phyloP scores from a whole-genome alignment of 1,139 yeast genomes.

The Sugiyamaella sp. region DNA sequence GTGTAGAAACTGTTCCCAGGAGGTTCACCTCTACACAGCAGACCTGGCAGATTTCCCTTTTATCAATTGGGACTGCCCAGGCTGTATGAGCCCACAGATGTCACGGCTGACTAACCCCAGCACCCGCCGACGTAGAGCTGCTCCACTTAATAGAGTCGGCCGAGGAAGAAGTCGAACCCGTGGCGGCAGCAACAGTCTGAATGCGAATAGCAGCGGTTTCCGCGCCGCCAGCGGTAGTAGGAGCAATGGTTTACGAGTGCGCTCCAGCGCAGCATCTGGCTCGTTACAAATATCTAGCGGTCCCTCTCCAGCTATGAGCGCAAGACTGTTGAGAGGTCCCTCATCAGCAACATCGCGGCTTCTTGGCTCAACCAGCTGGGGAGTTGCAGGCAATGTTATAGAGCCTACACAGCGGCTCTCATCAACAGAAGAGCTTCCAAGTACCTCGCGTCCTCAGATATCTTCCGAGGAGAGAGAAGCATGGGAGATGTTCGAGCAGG shows the following conservation, averaged over 20 bases:
- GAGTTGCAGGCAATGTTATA: not conserved
- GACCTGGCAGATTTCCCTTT: slow-evolving; percentile 39
- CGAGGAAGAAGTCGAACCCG: slow-evolving; percentile 7
- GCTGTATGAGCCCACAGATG: slow-evolving; percentile 15
- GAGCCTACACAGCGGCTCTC: not conserved
- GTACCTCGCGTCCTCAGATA: slow-evolving; percentile 24
- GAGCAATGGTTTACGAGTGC: not conserved
- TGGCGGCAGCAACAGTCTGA: not conserved
- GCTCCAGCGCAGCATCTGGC: slow-evolving; percentile 6
- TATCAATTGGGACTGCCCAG: slow-evolving; percentile 38
- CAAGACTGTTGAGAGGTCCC: slow-evolving; percentile 8
- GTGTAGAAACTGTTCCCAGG: slow-evolving; percentile 41
- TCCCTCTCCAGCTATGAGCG: not conserved
- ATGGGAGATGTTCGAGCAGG: slow-evolving; percentile 41
- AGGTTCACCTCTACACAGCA: slow-evolving; percentile 40
- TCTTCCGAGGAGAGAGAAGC: slow-evolving; percentile 39
- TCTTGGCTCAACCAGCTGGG: slow-evolving; percentile 13
- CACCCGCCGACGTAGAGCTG: slow-evolving; percentile 11
- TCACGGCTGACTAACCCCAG: slow-evolving; percentile 9
- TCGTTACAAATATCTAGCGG: slow-evolving; percentile 3
- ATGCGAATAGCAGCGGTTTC: not conserved
- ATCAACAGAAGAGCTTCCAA: slow-evolving; percentile 1
- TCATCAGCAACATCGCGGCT: slow-evolving; percentile 8
- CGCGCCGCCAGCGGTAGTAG: not conserved
- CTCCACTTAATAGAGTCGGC: slow-evolving; percentile 8